These are phyloP conservation scores for Clonostachys byssicola DNA, from an alignment of 2,329 filamentous ascomycete genomes.

Conservation along the genomic window DNA sequence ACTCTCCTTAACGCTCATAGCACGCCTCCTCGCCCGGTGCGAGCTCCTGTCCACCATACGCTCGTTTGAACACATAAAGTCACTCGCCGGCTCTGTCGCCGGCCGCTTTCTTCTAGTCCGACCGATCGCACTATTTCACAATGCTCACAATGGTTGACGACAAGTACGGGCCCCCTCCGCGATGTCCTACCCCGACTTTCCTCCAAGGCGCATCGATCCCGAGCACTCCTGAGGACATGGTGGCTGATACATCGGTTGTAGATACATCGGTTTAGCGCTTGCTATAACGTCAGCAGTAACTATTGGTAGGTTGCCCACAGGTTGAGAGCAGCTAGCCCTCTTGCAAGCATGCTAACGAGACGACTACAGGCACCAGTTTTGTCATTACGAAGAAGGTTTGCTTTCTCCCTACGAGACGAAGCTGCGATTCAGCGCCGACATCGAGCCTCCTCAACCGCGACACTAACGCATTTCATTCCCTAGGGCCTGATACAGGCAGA, in stretches of 20 bases:
- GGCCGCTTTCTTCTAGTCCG: too few relatives aligned
- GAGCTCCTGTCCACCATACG: constrained; percentile 5
- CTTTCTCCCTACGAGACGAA: neutral
- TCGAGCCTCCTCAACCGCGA: neutral
- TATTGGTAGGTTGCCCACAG: constrained; percentile 55
- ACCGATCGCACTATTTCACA: too few relatives aligned
- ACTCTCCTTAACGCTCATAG: too few relatives aligned
- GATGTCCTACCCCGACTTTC: too few relatives aligned
- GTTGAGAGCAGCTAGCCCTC: neutral
- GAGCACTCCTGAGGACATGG: too few relatives aligned
- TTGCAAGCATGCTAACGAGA: constrained; percentile 10
- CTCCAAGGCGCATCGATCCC: too few relatives aligned
- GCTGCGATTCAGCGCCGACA: neutral
- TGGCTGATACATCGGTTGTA: constrained; percentile 21
- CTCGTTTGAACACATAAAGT: too few relatives aligned
- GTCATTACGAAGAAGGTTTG: constrained; percentile 97
- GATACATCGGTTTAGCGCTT: constrained; percentile 73
- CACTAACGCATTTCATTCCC: neutral
- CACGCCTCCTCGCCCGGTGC: constrained; percentile 12
- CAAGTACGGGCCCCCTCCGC: constrained; percentile 17
- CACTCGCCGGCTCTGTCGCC: too few relatives aligned
- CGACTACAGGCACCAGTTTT: constrained; percentile 76
- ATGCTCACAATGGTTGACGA: constrained; percentile 24
- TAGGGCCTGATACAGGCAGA: constrained; percentile 88
- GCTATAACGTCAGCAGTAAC: constrained; percentile 72